Evolutionary conservation across 1,139 yeast genomes (phyloP), one percentile per base, ranked within the genome.

Genomic region (Yamadazyma siamensis): DNA sequence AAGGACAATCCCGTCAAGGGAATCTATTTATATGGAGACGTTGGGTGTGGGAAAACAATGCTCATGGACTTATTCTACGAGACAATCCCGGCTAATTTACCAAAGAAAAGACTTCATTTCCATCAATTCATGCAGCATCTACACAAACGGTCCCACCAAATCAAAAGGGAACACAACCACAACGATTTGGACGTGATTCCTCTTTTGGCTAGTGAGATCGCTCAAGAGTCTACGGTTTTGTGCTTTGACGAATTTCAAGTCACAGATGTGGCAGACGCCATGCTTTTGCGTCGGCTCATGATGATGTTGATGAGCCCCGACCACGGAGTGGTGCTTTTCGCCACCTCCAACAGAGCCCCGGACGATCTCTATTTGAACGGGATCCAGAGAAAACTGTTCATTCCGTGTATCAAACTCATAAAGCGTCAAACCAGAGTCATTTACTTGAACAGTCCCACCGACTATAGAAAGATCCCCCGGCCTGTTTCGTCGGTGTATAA

Each of bases 41-140:
- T 91, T 26, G 98, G 98, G 4, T 88, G 97, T 59, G 98, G 98
- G 7, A 91, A 91, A 53, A 91, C 98, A 4, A 91, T 91, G 96
- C 68, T 91, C 41, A 89, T 91, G 97, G 98, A 91, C 57, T 68
- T 91, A 47, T 91, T 91, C 49, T 91, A 88, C 58, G 65, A 75
- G 14, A 86, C 96, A 0, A 71, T 91, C 11, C 96, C 97, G 0
- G 32, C 54, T 0, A 87, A 82, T 51, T 61, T 91, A 37, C 72
- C 91, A 15, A 88, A 87, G 48, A 74, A 68, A 46, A 68, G 98
- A 40, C 67, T 89, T 28, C 98, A 91, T 59, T 91, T 91, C 69
- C 98, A 91, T 57, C 95, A 88, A 44, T 91, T 91, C 56, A 91
- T 91, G 96, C 97, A 91, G 54, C 77, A 80, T 47, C 73, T 91